A percentile compares a stretch with the other conserved stretches of the same genome.
Evolutionary conservation across 495 filamentous ascomycete genomes (phyloP).

Genomic region (Penicillium longicatenatum): DNA sequence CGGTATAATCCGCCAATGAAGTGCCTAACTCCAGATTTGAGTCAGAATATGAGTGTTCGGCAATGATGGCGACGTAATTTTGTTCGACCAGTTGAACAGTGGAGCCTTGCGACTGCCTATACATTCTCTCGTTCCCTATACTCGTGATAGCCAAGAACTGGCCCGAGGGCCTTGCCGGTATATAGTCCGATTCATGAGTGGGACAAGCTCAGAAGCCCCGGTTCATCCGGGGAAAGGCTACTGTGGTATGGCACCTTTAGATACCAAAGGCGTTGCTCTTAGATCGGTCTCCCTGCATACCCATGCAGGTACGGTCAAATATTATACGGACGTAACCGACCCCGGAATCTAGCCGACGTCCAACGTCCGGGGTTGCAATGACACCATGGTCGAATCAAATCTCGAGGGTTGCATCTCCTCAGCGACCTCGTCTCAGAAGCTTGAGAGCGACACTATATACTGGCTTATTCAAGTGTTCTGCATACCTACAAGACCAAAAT

Average conservation of each 20-base stretch:
- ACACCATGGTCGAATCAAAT: conserved; percentile 16
- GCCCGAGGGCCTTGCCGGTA: background rate
- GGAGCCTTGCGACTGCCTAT: background rate
- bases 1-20: too few species aligned
- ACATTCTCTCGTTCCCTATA: background rate
- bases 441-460: background rate
- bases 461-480: background rate
- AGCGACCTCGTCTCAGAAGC: background rate
- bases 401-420: conserved; percentile 20
- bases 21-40: too few species aligned
- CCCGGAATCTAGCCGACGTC: background rate
- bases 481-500: background rate
- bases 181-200: background rate
- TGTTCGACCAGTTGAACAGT: background rate
- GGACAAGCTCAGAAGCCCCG: background rate
- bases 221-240: background rate
- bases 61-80: background rate
- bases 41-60: background rate
- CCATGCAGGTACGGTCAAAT: background rate
- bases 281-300: background rate
- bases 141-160: background rate
- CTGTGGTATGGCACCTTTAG: background rate
- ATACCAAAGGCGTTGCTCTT: background rate
- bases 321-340: background rate
- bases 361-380: conserved; percentile 16